These are phyloP conservation scores for Dendrocalamus latiflorus DNA, from an alignment of 202 grass and related monocot species.

Conservation along the genomic window DNA sequence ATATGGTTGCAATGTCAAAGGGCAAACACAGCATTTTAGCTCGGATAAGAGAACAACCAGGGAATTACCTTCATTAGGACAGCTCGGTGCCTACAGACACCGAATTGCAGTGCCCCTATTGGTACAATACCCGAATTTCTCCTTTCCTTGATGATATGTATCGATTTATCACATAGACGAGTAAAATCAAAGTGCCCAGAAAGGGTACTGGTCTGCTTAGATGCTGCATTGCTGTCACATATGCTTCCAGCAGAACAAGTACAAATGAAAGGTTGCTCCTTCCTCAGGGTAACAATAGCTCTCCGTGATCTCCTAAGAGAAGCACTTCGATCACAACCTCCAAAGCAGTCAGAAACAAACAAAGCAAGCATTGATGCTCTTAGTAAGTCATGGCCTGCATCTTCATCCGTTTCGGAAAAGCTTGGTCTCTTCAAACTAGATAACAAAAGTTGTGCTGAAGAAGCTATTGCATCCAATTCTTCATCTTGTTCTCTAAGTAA, in stretches of 20 bases:
- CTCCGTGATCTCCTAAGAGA: slow-evolving; percentile 63
- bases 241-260: slow-evolving; percentile 61
- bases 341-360: slow-evolving; percentile 99
- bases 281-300: slow-evolving; percentile 69
- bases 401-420: slow-evolving; percentile 50
- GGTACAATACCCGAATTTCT: slow-evolving; percentile 94
- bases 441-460: slow-evolving; percentile 68
- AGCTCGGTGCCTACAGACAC: slow-evolving; percentile 97
- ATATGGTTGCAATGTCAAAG: slow-evolving; percentile 16
- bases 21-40: background rate
- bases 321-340: slow-evolving; percentile 77
- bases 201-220: slow-evolving; percentile 31
- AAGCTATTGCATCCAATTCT: slow-evolving; percentile 88
- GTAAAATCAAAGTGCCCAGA: slow-evolving; percentile 45
- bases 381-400: slow-evolving; percentile 53
- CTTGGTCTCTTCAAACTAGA: slow-evolving; percentile 68
- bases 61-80: slow-evolving; percentile 87
- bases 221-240: slow-evolving; percentile 30
- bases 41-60: background rate
- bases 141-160: slow-evolving; percentile 77
- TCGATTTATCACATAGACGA: slow-evolving; percentile 63
- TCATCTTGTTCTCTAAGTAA: slow-evolving; percentile 79
- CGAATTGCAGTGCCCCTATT: slow-evolving; percentile 74
- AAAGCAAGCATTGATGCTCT: slow-evolving; percentile 84
- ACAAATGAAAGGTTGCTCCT: slow-evolving; percentile 91